phyloP scores from a whole-genome alignment of 2,329 filamentous ascomycete genomes.

The Colletotrichum chlorophyti region DNA sequence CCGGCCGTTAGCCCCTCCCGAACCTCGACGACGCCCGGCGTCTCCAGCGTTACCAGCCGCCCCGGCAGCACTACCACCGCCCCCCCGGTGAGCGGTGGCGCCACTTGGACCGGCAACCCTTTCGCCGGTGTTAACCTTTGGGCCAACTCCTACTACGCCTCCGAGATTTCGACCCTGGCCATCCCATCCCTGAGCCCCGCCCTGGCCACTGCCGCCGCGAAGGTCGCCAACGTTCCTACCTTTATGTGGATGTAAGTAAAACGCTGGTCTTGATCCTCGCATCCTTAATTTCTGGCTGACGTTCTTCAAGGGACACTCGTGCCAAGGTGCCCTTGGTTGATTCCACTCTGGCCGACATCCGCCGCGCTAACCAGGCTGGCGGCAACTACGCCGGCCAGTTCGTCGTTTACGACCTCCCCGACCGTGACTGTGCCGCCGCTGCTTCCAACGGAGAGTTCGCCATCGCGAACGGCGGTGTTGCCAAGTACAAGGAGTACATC shows the following conservation, averaged over 20 bases:
- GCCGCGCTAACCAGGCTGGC: conserved; percentile 43
- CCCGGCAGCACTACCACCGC: conserved; percentile 32
- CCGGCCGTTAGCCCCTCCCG: conserved; percentile 39
- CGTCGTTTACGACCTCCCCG: conserved; percentile 64
- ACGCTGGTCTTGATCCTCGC: not conserved
- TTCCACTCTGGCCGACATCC: conserved; percentile 52
- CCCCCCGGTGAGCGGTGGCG: conserved; percentile 42
- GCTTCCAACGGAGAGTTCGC: conserved; percentile 64
- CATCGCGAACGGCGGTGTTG: conserved; percentile 55
- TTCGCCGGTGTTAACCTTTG: conserved; percentile 57
- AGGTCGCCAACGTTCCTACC: conserved; percentile 58
- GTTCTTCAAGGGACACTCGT: conserved; percentile 51
- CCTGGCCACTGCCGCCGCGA: conserved; percentile 57
- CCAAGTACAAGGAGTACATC: conserved; percentile 64
- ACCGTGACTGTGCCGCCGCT: conserved; percentile 63
- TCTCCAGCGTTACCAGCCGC: conserved; percentile 32
- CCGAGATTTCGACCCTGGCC: conserved; percentile 60
- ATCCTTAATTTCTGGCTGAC: conserved; percentile 27
- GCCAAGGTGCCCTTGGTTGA: conserved; percentile 55
- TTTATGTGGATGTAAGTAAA: conserved; percentile 58
- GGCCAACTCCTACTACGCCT: conserved; percentile 63
- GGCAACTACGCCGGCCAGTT: conserved; percentile 54
- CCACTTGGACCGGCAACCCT: conserved; percentile 59
- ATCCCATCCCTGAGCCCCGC: conserved; percentile 67
- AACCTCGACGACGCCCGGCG: conserved; percentile 42